phyloP scores from a whole-genome alignment of 257 asterid species.

The Solanum bulbocastanum region DNA sequence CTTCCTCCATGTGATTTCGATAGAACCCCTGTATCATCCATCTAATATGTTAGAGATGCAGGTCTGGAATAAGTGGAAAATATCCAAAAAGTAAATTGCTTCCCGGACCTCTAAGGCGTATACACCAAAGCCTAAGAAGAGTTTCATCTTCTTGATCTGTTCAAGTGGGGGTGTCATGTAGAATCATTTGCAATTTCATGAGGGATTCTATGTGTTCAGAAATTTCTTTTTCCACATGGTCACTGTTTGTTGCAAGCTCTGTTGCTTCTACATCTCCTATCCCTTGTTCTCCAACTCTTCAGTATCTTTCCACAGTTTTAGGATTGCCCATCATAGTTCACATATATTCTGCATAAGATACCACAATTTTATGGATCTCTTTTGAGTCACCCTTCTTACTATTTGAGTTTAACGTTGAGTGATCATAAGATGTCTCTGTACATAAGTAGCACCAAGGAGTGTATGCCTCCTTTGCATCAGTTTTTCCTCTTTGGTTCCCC shows the following conservation, averaged over 20 bases:
- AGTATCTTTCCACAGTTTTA: background rate
- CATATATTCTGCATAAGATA: background rate
- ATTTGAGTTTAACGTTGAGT: background rate
- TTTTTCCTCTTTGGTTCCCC: background rate
- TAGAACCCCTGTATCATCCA: conserved; percentile 64
- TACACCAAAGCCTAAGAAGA: background rate
- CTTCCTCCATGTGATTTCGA: conserved; percentile 98
- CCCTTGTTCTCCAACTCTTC: background rate
- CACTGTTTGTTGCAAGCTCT: background rate
- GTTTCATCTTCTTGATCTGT: background rate
- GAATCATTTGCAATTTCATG: background rate
- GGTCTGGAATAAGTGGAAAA: background rate
- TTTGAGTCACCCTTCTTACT: background rate
- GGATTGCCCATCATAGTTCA: background rate
- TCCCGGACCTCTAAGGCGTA: too few relatives aligned
- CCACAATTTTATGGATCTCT: background rate
- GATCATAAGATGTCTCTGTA: background rate
- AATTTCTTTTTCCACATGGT: background rate
- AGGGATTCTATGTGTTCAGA: background rate
- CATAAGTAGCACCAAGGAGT: background rate
- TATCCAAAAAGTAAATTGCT: background rate
- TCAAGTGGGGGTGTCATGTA: background rate
- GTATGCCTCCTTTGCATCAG: background rate
- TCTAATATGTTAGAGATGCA: conserved; percentile 11
- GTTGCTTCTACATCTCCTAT: background rate